Conservation (phyloP, 768 basidiomycete species). For the Pulveroboletus sp. region DNA sequence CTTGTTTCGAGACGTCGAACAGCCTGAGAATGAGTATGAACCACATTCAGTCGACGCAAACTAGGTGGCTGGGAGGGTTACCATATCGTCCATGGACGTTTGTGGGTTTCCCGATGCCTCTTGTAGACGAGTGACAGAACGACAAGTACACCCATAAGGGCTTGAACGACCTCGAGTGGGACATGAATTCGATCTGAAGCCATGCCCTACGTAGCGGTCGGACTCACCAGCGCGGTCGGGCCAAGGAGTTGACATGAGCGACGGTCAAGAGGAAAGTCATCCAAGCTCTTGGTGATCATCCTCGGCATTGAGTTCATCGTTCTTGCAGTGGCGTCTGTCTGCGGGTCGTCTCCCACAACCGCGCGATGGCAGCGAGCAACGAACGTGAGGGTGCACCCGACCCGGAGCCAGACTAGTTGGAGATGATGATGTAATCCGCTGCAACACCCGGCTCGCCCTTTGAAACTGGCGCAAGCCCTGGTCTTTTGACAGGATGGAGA, state of each 20-base stretch:
- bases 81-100: slow-evolving; percentile 93
- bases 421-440: slow-evolving; percentile 21
- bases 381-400: neutral
- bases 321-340: neutral
- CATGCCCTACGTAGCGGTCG: neutral
- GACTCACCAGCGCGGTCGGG: slow-evolving; percentile 42
- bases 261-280: slow-evolving; percentile 38
- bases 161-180: slow-evolving; percentile 64
- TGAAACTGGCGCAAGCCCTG: too few relatives aligned
- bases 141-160: slow-evolving; percentile 86
- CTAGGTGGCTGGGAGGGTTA: slow-evolving; percentile 28
- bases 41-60: slow-evolving; percentile 3
- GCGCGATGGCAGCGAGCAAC: neutral
- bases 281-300: slow-evolving; percentile 6
- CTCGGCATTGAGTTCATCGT: slow-evolving; percentile 14
- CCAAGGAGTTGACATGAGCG: slow-evolving; percentile 43
- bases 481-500: too few relatives aligned
- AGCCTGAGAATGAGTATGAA: slow-evolving; percentile 44
- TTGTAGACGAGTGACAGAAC: slow-evolving; percentile 83
- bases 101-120: slow-evolving; percentile 78
- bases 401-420: neutral
- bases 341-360: neutral
- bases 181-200: neutral
- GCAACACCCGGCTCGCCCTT: too few relatives aligned
- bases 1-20: slow-evolving; percentile 92